These are phyloP conservation scores for Apium graveolens DNA, from an alignment of 129 eudicot species.

Conservation along the genomic window DNA sequence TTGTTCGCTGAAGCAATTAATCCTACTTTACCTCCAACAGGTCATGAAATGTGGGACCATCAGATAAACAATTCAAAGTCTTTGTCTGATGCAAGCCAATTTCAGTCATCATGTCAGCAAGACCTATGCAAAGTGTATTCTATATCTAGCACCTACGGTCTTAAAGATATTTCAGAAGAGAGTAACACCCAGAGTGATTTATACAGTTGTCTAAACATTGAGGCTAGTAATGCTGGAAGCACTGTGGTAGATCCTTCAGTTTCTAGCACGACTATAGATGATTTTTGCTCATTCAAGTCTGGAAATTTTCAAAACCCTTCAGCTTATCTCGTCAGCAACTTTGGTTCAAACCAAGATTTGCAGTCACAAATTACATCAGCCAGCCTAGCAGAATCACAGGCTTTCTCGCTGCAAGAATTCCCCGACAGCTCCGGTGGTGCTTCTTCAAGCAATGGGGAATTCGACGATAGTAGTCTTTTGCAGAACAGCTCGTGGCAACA, in stretches of 20 bases:
- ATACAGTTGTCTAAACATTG: constrained; percentile 75
- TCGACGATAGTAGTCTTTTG: constrained; percentile 63
- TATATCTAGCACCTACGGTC: constrained; percentile 25
- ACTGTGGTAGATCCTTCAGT: constrained; percentile 72
- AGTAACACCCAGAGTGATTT: constrained; percentile 47
- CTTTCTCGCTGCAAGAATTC: constrained; percentile 71
- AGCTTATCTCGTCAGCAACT: constrained; percentile 59
- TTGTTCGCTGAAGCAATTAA: constrained; percentile 15
- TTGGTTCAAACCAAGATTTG: constrained; percentile 82
- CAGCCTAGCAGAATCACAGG: constrained; percentile 83
- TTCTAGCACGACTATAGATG: constrained; percentile 60
- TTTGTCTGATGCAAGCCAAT: constrained; percentile 28
- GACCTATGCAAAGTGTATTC: constrained; percentile 24
- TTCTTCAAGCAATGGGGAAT: constrained; percentile 89
- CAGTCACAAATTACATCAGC: constrained; percentile 92
- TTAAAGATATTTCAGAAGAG: constrained; percentile 56
- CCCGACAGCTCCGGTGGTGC: constrained; percentile 96
- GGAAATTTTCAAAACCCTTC: constrained; percentile 62
- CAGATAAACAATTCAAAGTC: constrained; percentile 34
- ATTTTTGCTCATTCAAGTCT: constrained; percentile 60
- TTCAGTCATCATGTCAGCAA: constrained; percentile 24
- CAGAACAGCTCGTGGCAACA: constrained; percentile 75
- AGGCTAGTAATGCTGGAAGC: constrained; percentile 61
- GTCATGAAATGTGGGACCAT: constrained; percentile 55
- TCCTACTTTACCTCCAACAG: constrained; percentile 23